A percentile compares a stretch with the other conserved stretches of the same genome.
These are phyloP conservation scores for Rhizopogon roseolus DNA, from an alignment of 768 basidiomycete species.

Conservation along the genomic window DNA sequence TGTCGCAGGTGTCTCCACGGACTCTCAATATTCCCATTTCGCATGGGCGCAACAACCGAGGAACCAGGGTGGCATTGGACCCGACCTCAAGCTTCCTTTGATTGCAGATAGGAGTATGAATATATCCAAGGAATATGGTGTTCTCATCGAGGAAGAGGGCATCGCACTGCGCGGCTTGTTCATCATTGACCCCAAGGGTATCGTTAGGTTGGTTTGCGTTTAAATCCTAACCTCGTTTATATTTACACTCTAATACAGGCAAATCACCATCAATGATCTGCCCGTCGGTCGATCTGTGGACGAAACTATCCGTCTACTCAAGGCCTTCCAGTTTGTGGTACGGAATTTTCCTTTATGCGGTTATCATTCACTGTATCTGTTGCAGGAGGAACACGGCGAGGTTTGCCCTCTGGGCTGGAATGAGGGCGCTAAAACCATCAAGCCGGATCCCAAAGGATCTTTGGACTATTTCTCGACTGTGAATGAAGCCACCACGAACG, in stretches of 20 bases:
- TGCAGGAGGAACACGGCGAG: slow-evolving; percentile 81
- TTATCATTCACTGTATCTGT: slow-evolving; percentile 1
- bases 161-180: slow-evolving; percentile 85
- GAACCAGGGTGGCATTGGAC: slow-evolving; percentile 86
- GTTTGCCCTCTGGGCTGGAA: slow-evolving; percentile 93
- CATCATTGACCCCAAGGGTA: slow-evolving; percentile 82
- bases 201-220: slow-evolving; percentile 44
- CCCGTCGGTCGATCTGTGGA: slow-evolving; percentile 95
- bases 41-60: slow-evolving; percentile 83
- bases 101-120: slow-evolving; percentile 76
- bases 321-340: slow-evolving; percentile 91
- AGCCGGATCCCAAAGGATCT: slow-evolving; percentile 67
- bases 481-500: slow-evolving; percentile 22
- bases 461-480: slow-evolving; percentile 64
- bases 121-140: slow-evolving; percentile 82
- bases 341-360: slow-evolving; percentile 13
- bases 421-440: slow-evolving; percentile 78
- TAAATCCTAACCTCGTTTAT: neutral
- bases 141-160: slow-evolving; percentile 84
- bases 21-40: slow-evolving; percentile 84
- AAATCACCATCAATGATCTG: slow-evolving; percentile 88
- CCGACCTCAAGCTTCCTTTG: slow-evolving; percentile 80
- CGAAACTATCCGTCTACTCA: slow-evolving; percentile 85
- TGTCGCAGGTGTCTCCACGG: slow-evolving; percentile 71
- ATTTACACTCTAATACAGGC: slow-evolving; percentile 33